Evolutionary conservation across 2,329 filamentous ascomycete species (phyloP), one percentile per base, ranked within the genome.

Genomic region (Pyrenochaeta sp.): DNA sequence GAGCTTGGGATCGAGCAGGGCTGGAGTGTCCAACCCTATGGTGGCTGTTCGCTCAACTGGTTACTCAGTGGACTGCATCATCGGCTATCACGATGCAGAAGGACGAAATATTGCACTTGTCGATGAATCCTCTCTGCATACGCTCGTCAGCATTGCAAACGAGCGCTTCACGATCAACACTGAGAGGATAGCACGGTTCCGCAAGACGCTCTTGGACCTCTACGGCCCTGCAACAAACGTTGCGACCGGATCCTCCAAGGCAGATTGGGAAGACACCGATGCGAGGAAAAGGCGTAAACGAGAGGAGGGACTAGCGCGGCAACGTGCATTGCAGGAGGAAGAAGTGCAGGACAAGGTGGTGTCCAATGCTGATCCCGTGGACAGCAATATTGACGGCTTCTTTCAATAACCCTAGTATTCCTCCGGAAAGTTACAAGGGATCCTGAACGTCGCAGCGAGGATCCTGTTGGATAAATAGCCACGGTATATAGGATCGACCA

Each of bases 41-140:
- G 89, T 96, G 3, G 93, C 88, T 3, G 83, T 97, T 21, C 84
- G 93, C 13, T 92, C 89, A 4, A 88, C 89, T 69, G 92, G 92
- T 0, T 78, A 96, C 2, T 82, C 84, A 1, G 83, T 96, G 49
- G 90, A 96, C 72, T 89, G 88, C 1, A 79, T 96, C 18, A 80
- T 97, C 21, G 93, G 90, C 1, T 77, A 73, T 31, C 62, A 73
- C 39, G 58, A 69, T 34, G 44, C 65, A 3, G 38, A 57, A 6
- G 65, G 80, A 14, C 68, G 63, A 3, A 53, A 74, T 49, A 75
- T 80, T 23, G 49, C 64, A 10, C 61, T 75, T 15, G 88, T 96
- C 1, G 76, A 83, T 2, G 79, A 85, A 22, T 74, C 75, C 7
- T 91, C 94, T 61, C 77, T 96, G 4, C 73, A 73, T 28, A 83